Percentiles rank a stretch among this genome's conserved stretches.
These are phyloP conservation scores for Serendipita sp. DNA, from an alignment of 768 basidiomycete species.

Conservation along the genomic window DNA sequence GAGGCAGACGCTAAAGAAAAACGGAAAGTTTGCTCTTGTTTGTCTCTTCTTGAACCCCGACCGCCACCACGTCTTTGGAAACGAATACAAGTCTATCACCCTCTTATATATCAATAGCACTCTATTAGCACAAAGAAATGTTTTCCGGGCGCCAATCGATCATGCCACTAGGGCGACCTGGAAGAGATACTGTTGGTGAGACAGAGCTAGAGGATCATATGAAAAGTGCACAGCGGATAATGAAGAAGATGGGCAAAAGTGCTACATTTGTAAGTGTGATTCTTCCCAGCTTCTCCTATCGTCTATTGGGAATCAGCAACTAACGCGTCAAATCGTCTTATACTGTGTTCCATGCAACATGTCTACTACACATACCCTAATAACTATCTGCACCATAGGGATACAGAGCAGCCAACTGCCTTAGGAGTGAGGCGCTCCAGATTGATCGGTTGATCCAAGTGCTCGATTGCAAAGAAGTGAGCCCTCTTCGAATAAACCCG, in stretches of 20 bases:
- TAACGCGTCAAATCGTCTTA: too few species aligned
- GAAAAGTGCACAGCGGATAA: neutral
- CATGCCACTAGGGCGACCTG: neutral
- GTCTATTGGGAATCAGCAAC: neutral
- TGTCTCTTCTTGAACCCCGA: neutral
- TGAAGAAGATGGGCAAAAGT: neutral
- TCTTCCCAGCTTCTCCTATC: neutral
- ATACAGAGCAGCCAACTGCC: neutral
- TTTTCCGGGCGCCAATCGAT: slow-evolving; percentile 2
- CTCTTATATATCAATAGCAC: too few species aligned
- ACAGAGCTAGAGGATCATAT: neutral
- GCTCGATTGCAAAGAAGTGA: neutral
- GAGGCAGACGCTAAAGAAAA: slow-evolving; percentile 6
- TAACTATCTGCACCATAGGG: neutral
- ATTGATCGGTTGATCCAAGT: neutral
- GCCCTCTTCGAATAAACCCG: neutral
- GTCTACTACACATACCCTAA: too few species aligned
- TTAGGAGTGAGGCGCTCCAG: neutral
- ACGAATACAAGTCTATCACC: neutral
- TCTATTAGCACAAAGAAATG: neutral
- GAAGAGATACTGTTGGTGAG: neutral
- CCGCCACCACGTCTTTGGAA: neutral
- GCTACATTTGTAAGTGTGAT: neutral
- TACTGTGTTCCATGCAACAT: too few species aligned
- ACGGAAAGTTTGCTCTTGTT: neutral